These are phyloP conservation scores for Dryas drummondii DNA, from an alignment of 306 rosid genomes.

Conservation along the genomic window DNA sequence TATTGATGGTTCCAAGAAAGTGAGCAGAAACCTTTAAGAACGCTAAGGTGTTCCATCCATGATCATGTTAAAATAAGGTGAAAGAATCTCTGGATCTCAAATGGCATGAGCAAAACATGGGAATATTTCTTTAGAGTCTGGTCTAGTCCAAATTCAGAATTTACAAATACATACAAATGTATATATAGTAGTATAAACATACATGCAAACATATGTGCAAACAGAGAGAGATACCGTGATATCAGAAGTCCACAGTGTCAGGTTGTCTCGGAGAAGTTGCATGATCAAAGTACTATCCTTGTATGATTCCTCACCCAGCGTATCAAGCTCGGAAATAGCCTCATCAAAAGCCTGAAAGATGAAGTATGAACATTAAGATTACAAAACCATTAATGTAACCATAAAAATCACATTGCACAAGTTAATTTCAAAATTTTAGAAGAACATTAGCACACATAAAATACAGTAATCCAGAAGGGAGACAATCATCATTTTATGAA, in stretches of 20 bases:
- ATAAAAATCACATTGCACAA: neutral
- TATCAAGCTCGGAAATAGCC: constrained; percentile 90
- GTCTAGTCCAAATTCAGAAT: no score
- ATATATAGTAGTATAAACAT: neutral
- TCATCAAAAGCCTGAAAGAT: constrained; percentile 81
- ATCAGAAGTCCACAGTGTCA: constrained; percentile 96
- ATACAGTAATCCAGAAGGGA: neutral
- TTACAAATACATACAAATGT: neutral
- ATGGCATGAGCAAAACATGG: no score
- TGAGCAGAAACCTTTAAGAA: neutral
- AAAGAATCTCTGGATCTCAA: no score
- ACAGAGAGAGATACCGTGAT: constrained; percentile 52
- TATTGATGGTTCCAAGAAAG: no score
- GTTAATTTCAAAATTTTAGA: neutral
- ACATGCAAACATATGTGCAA: neutral
- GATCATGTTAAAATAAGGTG: no score
- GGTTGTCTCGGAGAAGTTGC: constrained; percentile 96
- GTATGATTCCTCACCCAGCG: constrained; percentile 95
- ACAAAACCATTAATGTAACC: neutral
- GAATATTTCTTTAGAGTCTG: no score
- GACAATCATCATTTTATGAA: neutral
- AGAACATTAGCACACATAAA: no score
- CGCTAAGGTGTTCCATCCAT: neutral
- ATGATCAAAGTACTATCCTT: constrained; percentile 94
- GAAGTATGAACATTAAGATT: neutral